A percentile compares a stretch with the other conserved stretches of the same genome.
These are phyloP conservation scores for Metrosideros polymorpha DNA, from an alignment of 441 rosid species.

Conservation along the genomic window DNA sequence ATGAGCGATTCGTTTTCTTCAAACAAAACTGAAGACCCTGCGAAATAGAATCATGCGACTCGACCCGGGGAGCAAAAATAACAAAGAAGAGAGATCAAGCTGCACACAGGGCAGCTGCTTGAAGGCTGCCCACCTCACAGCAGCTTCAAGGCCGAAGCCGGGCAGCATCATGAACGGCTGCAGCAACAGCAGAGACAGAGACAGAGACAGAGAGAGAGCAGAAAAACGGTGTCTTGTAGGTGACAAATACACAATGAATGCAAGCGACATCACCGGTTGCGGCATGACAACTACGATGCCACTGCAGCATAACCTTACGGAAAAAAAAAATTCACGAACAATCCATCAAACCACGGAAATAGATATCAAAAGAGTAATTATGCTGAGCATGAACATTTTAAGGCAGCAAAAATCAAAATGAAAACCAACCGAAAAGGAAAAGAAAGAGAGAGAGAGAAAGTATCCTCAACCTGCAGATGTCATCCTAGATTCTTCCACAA, in stretches of 20 bases:
- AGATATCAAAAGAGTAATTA: not conserved
- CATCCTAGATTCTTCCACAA: conserved; percentile 1
- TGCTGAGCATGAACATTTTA: not conserved
- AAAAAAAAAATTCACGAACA: not conserved
- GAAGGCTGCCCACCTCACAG: not conserved
- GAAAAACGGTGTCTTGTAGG: not conserved
- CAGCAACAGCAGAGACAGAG: not conserved
- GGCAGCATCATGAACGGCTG: not conserved
- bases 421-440: not conserved
- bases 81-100: not conserved
- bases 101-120: not conserved
- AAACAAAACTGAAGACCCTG: not conserved
- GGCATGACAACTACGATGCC: not conserved
- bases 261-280: not conserved
- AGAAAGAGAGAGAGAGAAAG: not conserved
- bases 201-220: not conserved
- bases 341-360: not conserved
- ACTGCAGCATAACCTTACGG: not conserved
- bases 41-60: not conserved
- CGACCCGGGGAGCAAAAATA: not conserved
- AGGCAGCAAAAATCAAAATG: not conserved
- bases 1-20: not conserved
- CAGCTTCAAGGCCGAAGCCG: not conserved
- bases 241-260: not conserved
- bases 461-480: conserved; percentile 15